Percentiles rank a stretch among this genome's conserved stretches.
phyloP scores from a whole-genome alignment of 768 basidiomycete species.

The Boletales sp. region DNA sequence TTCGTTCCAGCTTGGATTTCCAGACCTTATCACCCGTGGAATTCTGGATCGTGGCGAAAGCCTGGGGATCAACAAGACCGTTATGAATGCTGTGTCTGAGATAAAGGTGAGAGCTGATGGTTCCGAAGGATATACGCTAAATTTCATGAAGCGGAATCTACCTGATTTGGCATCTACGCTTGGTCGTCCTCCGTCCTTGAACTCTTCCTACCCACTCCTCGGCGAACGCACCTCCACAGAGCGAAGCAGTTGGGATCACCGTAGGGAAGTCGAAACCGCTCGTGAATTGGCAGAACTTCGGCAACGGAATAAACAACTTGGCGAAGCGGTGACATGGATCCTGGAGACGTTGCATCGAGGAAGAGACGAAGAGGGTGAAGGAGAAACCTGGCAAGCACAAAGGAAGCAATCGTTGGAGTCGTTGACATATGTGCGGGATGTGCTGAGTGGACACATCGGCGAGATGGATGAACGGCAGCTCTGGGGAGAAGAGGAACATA shows the following conservation, averaged over 20 bases:
- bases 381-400: conserved; percentile 39
- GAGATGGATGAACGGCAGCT: conserved; percentile 67
- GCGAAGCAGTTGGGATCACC: conserved; percentile 66
- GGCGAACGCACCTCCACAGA: conserved; percentile 58
- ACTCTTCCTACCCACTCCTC: conserved; percentile 56
- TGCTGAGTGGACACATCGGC: conserved; percentile 52
- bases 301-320: conserved; percentile 58
- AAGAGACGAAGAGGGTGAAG: conserved; percentile 33
- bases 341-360: conserved; percentile 67
- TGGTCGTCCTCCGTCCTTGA: conserved; percentile 47
- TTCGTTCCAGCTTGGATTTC: conserved; percentile 49
- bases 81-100: conserved; percentile 78
- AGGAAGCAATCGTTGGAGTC: conserved; percentile 69
- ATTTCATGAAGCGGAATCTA: conserved; percentile 62
- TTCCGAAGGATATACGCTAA: conserved; percentile 3
- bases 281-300: conserved; percentile 54
- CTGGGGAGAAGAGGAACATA: conserved; percentile 49
- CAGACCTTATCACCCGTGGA: conserved; percentile 71
- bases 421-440: conserved; percentile 72
- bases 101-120: conserved; percentile 49
- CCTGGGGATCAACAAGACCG: conserved; percentile 78
- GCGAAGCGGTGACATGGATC: conserved; percentile 70
- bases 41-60: conserved; percentile 74
- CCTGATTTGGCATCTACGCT: conserved; percentile 78
- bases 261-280: conserved; percentile 67